Conservation (phyloP, 2,329 filamentous ascomycete species). For the Raffaelea ambrosiae region DNA sequence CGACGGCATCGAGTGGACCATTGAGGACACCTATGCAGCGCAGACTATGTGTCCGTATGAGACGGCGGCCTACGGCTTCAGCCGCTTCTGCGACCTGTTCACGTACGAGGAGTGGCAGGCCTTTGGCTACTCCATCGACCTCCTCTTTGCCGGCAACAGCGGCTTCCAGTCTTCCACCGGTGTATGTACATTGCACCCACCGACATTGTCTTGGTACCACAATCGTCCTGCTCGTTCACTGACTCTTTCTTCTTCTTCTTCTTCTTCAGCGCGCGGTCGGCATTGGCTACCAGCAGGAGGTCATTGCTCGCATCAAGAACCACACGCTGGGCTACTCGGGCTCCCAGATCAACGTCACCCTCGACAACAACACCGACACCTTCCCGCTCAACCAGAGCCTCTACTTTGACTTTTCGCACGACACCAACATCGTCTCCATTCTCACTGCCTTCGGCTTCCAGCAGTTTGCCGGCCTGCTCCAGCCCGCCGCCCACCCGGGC, state of each 20-base stretch:
- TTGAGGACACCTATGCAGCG: conserved; percentile 55
- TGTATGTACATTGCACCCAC: no score
- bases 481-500: conserved; percentile 44
- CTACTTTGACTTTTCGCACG: conserved; percentile 72
- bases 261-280: conserved; percentile 64
- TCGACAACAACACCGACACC: conserved; percentile 57
- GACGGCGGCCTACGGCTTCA: conserved; percentile 68
- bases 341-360: conserved; percentile 59
- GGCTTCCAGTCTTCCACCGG: conserved; percentile 58
- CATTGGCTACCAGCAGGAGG: conserved; percentile 64
- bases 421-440: conserved; percentile 63
- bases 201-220: no score
- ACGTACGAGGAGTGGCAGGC: conserved; percentile 66
- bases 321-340: conserved; percentile 52
- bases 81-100: conserved; percentile 65
- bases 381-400: conserved; percentile 67
- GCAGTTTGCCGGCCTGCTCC: conserved; percentile 56
- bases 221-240: no score
- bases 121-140: conserved; percentile 63
- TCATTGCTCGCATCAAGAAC: conserved; percentile 61
- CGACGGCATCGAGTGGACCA: conserved; percentile 53
- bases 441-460: conserved; percentile 64
- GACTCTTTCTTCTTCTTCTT: no score
- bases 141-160: conserved; percentile 53
- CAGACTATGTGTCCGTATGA: conserved; percentile 72